A percentile compares a stretch with the other conserved stretches of the same genome.
These are phyloP conservation scores for Arthroderma sp. DNA, from an alignment of 2,329 filamentous ascomycete genomes.

Conservation along the genomic window DNA sequence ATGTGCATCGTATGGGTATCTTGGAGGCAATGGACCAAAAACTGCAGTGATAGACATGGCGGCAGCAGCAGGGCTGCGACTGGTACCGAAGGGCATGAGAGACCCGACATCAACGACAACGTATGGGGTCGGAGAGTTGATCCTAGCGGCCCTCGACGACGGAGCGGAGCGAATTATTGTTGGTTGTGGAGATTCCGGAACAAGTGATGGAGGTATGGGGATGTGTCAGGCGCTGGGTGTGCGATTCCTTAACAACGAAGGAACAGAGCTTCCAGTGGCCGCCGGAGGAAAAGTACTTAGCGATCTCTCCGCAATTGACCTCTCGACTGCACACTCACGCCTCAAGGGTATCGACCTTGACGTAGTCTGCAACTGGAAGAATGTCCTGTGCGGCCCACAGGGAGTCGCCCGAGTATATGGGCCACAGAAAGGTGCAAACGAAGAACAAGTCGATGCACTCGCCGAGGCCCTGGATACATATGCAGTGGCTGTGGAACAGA, in stretches of 20 bases:
- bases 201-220: slow-evolving; percentile 40
- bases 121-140: slow-evolving; percentile 39
- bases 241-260: slow-evolving; percentile 28
- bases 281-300: slow-evolving; percentile 30
- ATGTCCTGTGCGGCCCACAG: slow-evolving; percentile 36
- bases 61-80: slow-evolving; percentile 38
- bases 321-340: slow-evolving; percentile 27
- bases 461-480: slow-evolving; percentile 32
- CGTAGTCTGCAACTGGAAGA: slow-evolving; percentile 40
- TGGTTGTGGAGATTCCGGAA: slow-evolving; percentile 43
- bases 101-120: slow-evolving; percentile 39
- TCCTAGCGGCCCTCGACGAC: slow-evolving; percentile 34
- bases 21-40: slow-evolving; percentile 18
- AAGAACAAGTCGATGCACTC: slow-evolving; percentile 31
- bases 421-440: slow-evolving; percentile 39
- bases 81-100: slow-evolving; percentile 33
- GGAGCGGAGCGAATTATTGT: slow-evolving; percentile 36
- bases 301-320: slow-evolving; percentile 27
- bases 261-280: slow-evolving; percentile 25
- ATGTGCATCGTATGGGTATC: slow-evolving; percentile 36
- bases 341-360: slow-evolving; percentile 31
- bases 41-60: slow-evolving; percentile 43
- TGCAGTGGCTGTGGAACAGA: slow-evolving; percentile 23
- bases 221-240: slow-evolving; percentile 43
- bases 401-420: slow-evolving; percentile 41